Evolutionary conservation across 2,329 filamentous ascomycete genomes (phyloP), one percentile per base, ranked within the genome.

Genomic region (Didymella sp.): DNA sequence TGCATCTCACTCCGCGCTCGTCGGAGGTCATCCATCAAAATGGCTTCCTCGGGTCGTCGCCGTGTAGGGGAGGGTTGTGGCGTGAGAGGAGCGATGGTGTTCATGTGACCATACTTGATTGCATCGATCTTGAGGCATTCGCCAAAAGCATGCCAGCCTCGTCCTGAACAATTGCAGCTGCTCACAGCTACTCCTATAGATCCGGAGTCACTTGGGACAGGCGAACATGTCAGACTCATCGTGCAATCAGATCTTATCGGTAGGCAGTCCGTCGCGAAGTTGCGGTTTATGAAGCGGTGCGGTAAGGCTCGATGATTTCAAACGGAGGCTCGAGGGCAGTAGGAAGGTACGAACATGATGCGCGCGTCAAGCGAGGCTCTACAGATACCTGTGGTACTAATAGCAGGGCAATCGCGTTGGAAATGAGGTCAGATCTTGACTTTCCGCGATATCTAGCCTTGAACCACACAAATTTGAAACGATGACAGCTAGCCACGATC

Each of bases 1-100:
- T 38, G 37, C 51, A 44, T 49, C 30, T 55, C 51, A 19, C 43
- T 44, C 1, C 44, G 28, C n/a, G 38, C 44, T 37, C 33, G 33
- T 37, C n/a, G 33, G 6, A 37, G 33, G n/a, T 37, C 33, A 6
- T 37, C 17, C 8, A 19, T 37, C 3, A 37, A 8, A 4, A 37
- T 37, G 7, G 33, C 33, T 19, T 37, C 33, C 33, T 37, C n/a
- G 7, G 33, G 33, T 37, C 33, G 33, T 37, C 33, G 17, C 8
- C 33, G n/a, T 37, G 33, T 37, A 37, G 33, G 33, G 17, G 33
- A 37, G n/a, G n/a, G 33, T 19, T 19, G 17, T n/a, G 17, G n/a
- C 12, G 33, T 19, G 7, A 37, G 6, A 37, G n/a, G 17, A 37
- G 7, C 2, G n/a, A 11, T 19, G 33, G 17, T 11, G 1, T 37